Evolutionary conservation across 202 grass and related monocot genomes (phyloP).

Genomic region (Cymbopogon flexuosus): DNA sequence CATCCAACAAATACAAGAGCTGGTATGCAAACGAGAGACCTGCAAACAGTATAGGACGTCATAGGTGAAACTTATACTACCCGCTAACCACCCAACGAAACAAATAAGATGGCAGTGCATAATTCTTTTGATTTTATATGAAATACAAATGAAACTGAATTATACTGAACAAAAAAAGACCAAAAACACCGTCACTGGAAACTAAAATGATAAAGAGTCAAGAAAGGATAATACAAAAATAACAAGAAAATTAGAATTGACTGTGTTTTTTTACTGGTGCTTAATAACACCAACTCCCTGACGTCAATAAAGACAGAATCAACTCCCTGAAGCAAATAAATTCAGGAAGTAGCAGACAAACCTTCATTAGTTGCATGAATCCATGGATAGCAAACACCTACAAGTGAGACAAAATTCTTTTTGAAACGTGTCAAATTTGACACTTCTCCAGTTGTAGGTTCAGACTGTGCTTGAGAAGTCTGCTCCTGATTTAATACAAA

Average conservation of each 20-base stretch:
- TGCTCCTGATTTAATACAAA: constrained; percentile 70
- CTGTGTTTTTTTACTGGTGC: constrained; percentile 1
- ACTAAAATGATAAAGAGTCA: constrained; percentile 8
- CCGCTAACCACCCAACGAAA: neutral
- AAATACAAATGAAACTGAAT: constrained; percentile 5
- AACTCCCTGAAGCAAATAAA: neutral
- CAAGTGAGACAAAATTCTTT: constrained; percentile 59
- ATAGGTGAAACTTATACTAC: constrained; percentile 25
- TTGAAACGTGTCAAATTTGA: constrained; percentile 64
- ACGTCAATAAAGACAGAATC: constrained; percentile 8
- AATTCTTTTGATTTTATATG: constrained; percentile 10
- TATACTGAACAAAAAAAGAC: constrained; percentile 3
- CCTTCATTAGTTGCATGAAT: constrained; percentile 98
- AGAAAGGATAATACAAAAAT: neutral
- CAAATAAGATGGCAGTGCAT: neutral
- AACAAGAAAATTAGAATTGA: neutral
- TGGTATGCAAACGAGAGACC: constrained; percentile 93
- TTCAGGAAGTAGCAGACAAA: constrained; percentile 22
- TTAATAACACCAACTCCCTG: constrained; percentile 8
- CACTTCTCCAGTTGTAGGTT: constrained; percentile 31
- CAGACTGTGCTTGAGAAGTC: constrained; percentile 44
- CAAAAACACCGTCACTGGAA: neutral
- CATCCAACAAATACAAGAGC: constrained; percentile 90
- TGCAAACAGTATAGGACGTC: constrained; percentile 26
- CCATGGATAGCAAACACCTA: constrained; percentile 95